These are phyloP conservation scores for Litsea cubeba DNA, from an alignment of 164 flowering plant genomes.

Conservation along the genomic window DNA sequence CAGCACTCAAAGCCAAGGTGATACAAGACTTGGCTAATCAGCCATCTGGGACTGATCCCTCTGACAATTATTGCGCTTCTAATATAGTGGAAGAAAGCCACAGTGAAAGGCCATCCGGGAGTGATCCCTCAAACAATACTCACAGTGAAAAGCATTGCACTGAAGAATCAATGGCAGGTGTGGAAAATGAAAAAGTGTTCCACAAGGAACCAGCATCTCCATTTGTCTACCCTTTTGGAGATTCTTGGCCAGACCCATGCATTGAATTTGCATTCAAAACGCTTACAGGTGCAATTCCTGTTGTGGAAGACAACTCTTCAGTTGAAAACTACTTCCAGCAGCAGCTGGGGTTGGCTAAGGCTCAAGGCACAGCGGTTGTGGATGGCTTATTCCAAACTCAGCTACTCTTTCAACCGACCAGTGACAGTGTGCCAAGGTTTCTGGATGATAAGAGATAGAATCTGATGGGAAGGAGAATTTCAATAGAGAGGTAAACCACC, in stretches of 20 bases:
- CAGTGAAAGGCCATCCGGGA: not conserved
- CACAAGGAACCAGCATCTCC: slow-evolving; percentile 9
- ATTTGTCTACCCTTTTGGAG: slow-evolving; percentile 21
- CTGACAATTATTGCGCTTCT: not conserved
- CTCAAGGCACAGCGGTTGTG: slow-evolving; percentile 6
- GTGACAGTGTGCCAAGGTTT: not conserved
- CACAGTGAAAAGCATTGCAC: not conserved
- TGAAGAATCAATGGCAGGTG: not conserved
- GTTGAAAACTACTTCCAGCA: slow-evolving; percentile 28
- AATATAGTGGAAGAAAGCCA: not conserved
- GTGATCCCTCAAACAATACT: not conserved
- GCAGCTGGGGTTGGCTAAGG: slow-evolving; percentile 19
- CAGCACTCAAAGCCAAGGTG: slow-evolving; percentile 33
- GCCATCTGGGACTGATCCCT: slow-evolving; percentile 3
- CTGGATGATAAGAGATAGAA: no score
- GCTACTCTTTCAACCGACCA: not conserved
- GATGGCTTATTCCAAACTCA: not conserved
- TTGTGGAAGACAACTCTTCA: slow-evolving; percentile 21
- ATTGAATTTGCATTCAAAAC: slow-evolving; percentile 49
- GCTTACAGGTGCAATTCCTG: slow-evolving; percentile 43
- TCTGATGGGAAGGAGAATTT: not conserved
- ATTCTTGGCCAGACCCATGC: slow-evolving; percentile 41
- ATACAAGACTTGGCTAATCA: slow-evolving; percentile 23
- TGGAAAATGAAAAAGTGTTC: slow-evolving; percentile 4
- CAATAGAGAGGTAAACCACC: not conserved